Percentiles rank a stretch among this genome's conserved stretches.
phyloP scores from a whole-genome alignment of 148 eudicot genomes.

The Vaccinium darrowii region DNA sequence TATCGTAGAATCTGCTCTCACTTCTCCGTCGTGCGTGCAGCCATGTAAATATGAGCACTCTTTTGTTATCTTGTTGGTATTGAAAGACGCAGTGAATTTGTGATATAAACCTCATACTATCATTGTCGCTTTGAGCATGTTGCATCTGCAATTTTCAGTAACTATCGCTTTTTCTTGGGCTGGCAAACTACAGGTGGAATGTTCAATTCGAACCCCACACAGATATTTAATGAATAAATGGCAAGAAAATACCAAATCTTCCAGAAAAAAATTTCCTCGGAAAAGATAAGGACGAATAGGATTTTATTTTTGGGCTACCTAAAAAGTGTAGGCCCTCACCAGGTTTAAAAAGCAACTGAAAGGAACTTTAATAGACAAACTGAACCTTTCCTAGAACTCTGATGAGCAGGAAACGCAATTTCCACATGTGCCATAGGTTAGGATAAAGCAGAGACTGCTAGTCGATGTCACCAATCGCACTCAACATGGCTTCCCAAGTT shows the following conservation, averaged over 20 bases:
- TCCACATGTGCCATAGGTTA: neutral
- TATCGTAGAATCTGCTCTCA: neutral
- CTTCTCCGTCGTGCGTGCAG: constrained; percentile 6
- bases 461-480: neutral
- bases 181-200: constrained; percentile 3
- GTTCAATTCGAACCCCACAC: neutral
- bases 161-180: neutral
- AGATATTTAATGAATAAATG: no score
- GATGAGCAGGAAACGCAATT: neutral
- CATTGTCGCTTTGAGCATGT: neutral
- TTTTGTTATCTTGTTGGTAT: neutral
- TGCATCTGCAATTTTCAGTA: neutral
- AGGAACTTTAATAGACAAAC: neutral
- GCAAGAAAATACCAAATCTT: neutral
- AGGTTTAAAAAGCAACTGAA: neutral
- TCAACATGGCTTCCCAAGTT: neutral
- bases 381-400: neutral
- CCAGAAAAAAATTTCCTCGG: neutral
- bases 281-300: neutral
- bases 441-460: neutral
- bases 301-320: neutral
- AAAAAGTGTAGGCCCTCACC: neutral
- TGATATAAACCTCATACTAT: neutral
- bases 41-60: neutral
- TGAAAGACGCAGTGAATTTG: neutral